Evolutionary conservation across 2,329 filamentous ascomycete species (phyloP).

Genomic region (Bipolaris cookei): DNA sequence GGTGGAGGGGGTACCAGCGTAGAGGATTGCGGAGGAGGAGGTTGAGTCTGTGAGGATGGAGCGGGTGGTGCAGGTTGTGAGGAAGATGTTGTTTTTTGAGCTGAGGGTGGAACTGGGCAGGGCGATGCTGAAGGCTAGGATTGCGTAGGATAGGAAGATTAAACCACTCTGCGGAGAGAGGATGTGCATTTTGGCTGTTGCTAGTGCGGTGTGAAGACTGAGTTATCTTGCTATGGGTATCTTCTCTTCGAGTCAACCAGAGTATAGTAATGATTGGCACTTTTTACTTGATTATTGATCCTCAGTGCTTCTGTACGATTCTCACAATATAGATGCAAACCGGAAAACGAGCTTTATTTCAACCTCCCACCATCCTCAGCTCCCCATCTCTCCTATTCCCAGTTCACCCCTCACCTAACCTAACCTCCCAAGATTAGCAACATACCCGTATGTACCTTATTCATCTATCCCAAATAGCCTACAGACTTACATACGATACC

Average conservation of each 20-base stretch:
- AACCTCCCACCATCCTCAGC: not conserved
- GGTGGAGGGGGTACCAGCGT: constrained; percentile 10
- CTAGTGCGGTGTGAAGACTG: too few species aligned
- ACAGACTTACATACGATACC: not conserved
- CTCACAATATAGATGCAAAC: too few species aligned
- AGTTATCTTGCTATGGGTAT: too few species aligned
- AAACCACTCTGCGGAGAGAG: not conserved
- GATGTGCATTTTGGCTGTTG: too few species aligned
- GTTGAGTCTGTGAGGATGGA: constrained; percentile 5
- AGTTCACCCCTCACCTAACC: not conserved
- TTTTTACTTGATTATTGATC: too few species aligned
- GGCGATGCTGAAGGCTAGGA: not conserved
- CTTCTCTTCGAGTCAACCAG: too few species aligned
- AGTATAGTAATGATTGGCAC: too few species aligned
- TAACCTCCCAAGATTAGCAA: not conserved
- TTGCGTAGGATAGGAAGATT: not conserved
- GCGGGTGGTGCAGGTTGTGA: constrained; percentile 22
- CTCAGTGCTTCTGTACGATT: too few species aligned
- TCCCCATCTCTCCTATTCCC: too few species aligned
- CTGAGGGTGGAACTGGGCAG: constrained; percentile 2
- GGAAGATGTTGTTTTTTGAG: constrained; percentile 21
- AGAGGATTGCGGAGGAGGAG: constrained; percentile 18
- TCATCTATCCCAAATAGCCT: not conserved
- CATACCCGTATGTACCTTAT: not conserved
- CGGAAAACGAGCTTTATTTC: not conserved